Evolutionary conservation across 1,284 basidiomycete species (phyloP), one percentile per base, ranked within the genome.

Genomic region (Tylopilus orsonianus): DNA sequence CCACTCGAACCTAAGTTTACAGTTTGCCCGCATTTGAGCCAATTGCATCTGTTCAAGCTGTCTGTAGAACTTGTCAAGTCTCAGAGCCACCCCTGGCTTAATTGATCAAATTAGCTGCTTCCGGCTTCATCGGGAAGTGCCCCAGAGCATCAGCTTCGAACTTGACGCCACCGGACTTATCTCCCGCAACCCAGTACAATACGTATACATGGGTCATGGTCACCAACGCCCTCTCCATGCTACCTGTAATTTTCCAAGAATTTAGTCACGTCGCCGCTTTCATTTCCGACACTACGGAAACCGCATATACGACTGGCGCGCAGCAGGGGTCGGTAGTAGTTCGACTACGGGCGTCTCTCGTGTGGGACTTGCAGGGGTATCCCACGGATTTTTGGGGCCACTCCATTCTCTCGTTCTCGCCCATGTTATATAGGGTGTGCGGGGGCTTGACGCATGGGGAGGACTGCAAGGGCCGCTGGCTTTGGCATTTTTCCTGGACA

Each of bases 211-310:
- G 37, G 20, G 8, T n/a, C 16, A 18, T 16, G 23, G 35, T 41
- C 29, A 35, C 35, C 33, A n/a, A 32, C 29, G 27, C 33, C 27
- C 19, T 32, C 38, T 27, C 22, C 41, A 44, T 18, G 27, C 38
- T 37, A 13, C 34, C 18, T 29, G 34, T 44, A 30, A 34, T 48
- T 35, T 34, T 40, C 35, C 29, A 41, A 24, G 8, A 46, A 29
- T 27, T 41, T 43, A 29, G 30, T 44, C 41, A 53, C 30, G 19
- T 32, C 29, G 22, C 41, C 23, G 14, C 36, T 44, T 63, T 59
- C 57, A 64, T 64, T 41, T 64, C 62, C 61, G 57, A 53, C 13
- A n/a, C 29, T 41, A 29, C 41, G 44, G 37, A 45, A 22, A 8
- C 32, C 22, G 22, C 14, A 44, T 47, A 24, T 19, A n/a, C 34